Base-by-base conservation (phyloP, 2,329 filamentous ascomycete genomes). In the Knoxdaviesia capensis region DNA sequence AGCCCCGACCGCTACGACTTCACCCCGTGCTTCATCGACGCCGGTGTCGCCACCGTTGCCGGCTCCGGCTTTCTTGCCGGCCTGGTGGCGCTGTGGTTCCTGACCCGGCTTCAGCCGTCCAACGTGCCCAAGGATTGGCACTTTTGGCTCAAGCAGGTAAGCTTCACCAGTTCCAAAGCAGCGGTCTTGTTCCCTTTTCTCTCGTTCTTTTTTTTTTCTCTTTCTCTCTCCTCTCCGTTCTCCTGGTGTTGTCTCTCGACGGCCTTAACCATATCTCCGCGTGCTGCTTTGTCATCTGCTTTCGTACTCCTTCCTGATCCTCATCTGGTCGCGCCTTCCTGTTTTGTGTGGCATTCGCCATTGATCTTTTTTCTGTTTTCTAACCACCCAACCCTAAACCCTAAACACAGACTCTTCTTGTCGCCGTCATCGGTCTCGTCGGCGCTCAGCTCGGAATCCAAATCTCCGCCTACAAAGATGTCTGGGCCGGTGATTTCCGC, bases 1-100 rank as follows among this genome's bases (percentile, higher is more conserved):
- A 94, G 86, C 60, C 77, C 78, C 34, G 68, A 77, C 50, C 72
- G 88, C 57, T 94, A 85, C 60, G 90, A 98, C 62, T 86, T 98
- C 53, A 96, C 90, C 10, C 88, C 90, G 36, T 98, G 90, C 65
- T 98, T 98, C 56, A 77, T 96, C 52, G 92, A 98, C 57, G 74
- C 93, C 28, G 87, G 84, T 74, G 74, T 96, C 45, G 74, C 81
- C 33, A 62, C 69, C 2, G 82, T 94, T 31, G 83, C 84, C 6
- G 68, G 68, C 9, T 92, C 80, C 62, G 87, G 88, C 10, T 43
- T 94, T 29, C 69, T 79, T 48, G 90, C 90, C 44, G 68, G 76
- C 6, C 68, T 77, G 38, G 85, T 88, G 31, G 62, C 93, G 36
- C 88, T 79, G 74, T 83, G 83, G 65, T 65, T 96, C 41, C 57